Conservation (phyloP, 148 eudicot genomes). For the Vaccinium darrowii region DNA sequence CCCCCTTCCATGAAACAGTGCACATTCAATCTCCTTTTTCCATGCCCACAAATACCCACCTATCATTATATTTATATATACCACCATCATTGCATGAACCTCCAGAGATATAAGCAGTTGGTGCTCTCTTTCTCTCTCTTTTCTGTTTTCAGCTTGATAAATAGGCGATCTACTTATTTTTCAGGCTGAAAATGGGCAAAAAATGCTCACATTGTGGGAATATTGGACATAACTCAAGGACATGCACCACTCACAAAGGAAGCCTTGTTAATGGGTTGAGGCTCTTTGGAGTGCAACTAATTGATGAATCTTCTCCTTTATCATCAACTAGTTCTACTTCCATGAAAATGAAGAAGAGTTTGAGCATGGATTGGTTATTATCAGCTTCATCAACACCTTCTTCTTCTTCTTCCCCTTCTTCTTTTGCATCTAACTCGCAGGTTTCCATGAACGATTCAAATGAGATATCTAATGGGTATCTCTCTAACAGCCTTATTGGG, state of each 20-base stretch:
- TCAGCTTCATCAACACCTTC: not conserved
- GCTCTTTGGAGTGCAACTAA: not conserved
- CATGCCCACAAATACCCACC: not conserved
- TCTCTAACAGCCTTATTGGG: not conserved
- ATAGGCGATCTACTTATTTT: not conserved
- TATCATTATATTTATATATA: not conserved
- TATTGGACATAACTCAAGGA: constrained; percentile 8
- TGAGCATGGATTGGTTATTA: not conserved
- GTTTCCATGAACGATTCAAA: not conserved
- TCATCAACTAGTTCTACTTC: not conserved
- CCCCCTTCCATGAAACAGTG: not conserved
- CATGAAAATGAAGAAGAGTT: constrained; percentile 5
- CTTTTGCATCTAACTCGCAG: not conserved
- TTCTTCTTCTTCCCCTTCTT: not conserved
- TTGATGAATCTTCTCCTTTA: not conserved
- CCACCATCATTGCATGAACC: not conserved
- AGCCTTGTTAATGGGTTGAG: not conserved
- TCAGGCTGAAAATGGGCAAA: not conserved
- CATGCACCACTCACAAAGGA: not conserved
- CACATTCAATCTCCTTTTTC: not conserved
- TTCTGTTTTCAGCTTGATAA: not conserved
- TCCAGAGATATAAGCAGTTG: not conserved
- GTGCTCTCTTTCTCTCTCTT: not conserved
- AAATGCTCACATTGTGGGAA: constrained; percentile 11
- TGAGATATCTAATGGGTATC: not conserved